These are phyloP conservation scores for Zea luxurians DNA, from an alignment of 176 grass and related monocot genomes.

Conservation along the genomic window DNA sequence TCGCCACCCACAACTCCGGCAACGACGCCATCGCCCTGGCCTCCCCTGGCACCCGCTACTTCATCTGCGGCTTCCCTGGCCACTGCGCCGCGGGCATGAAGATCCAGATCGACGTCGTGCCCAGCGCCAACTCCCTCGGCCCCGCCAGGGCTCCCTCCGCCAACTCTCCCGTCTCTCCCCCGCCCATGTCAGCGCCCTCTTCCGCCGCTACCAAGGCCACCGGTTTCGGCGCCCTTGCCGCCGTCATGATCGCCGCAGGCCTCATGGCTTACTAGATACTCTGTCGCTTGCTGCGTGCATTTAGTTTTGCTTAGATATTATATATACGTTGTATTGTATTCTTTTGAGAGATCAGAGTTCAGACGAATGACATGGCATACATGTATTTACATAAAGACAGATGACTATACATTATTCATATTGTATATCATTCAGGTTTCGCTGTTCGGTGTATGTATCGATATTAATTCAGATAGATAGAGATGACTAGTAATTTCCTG, in stretches of 20 bases:
- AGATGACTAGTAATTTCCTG: no score
- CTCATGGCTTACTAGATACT: slow-evolving; percentile 26
- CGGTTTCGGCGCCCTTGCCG: neutral
- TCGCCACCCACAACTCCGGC: slow-evolving; percentile 39
- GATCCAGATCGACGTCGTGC: slow-evolving; percentile 44
- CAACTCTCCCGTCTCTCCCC: neutral
- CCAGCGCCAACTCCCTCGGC: neutral
- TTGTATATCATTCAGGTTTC: no score
- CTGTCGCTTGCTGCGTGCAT: neutral
- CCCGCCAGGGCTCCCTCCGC: neutral
- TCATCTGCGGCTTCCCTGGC: slow-evolving; percentile 48
- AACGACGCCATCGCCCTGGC: slow-evolving; percentile 35
- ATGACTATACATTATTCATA: no score
- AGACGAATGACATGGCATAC: no score
- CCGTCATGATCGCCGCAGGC: neutral
- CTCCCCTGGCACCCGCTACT: slow-evolving; percentile 47
- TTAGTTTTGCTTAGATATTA: neutral
- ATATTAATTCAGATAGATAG: no score
- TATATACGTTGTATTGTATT: neutral
- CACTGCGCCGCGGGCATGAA: slow-evolving; percentile 64
- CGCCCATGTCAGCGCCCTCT: neutral
- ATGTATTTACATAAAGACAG: no score
- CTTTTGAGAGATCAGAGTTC: no score
- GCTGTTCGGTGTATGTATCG: no score
- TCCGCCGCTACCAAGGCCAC: slow-evolving; percentile 6